phyloP scores from a whole-genome alignment of 225 moss, liverwort and hornwort genomes.

The Anthoceros angustus region DNA sequence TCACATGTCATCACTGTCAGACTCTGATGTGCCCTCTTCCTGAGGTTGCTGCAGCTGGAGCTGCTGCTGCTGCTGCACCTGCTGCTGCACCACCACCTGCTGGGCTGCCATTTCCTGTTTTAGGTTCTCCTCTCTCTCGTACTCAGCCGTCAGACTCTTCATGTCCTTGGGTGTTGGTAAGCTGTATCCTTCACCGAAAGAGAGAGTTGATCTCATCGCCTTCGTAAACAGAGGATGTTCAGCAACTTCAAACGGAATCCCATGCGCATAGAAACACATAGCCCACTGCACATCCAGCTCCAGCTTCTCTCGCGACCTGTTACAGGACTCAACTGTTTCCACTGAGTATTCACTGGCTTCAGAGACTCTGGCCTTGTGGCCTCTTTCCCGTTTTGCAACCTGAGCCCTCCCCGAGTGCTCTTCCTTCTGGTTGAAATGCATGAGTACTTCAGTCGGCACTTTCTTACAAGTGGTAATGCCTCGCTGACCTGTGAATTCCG shows the following conservation, averaged over 20 bases:
- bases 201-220: not conserved
- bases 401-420: constrained; percentile 4
- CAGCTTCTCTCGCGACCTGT: constrained; percentile 1
- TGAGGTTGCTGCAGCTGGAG: not conserved
- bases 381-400: not conserved
- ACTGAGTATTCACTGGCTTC: constrained; percentile 1
- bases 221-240: constrained; percentile 4
- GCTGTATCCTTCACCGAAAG: constrained; percentile 2
- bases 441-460: not conserved
- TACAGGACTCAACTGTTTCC: constrained; percentile 1
- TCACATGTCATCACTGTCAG: constrained; percentile 1
- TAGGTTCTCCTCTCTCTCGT: not conserved
- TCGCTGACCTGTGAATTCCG: constrained; percentile 1
- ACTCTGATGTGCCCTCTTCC: constrained; percentile 1
- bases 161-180: not conserved
- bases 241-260: constrained; percentile 1
- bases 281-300: constrained; percentile 4
- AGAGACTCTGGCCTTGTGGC: constrained; percentile 4
- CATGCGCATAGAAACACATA: constrained; percentile 2
- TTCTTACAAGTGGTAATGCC: not conserved
- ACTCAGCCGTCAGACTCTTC: constrained; percentile 2
- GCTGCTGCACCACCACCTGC: too few species aligned
- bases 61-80: too few species aligned
- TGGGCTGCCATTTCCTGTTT: not conserved
- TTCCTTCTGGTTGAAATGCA: not conserved